A percentile compares a stretch with the other conserved stretches of the same genome.
Conservation (phyloP, 768 basidiomycete species). For the Russula virescens region DNA sequence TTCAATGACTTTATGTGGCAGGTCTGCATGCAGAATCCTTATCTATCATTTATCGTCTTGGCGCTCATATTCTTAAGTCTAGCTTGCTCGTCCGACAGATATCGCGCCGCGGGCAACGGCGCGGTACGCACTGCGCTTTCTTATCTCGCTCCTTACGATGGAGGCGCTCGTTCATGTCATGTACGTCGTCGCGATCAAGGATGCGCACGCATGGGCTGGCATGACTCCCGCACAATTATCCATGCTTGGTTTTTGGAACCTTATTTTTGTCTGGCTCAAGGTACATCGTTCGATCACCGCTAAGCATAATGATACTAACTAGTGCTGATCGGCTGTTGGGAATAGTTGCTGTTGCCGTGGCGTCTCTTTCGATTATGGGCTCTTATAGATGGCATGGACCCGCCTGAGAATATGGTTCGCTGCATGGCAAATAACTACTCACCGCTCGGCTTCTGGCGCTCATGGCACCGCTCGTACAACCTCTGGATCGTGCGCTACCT, state of each 20-base stretch:
- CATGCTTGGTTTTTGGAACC: slow-evolving; percentile 96
- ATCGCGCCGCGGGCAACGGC: slow-evolving; percentile 39
- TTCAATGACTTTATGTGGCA: slow-evolving; percentile 96
- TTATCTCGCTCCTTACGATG: slow-evolving; percentile 72
- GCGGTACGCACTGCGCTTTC: slow-evolving; percentile 66
- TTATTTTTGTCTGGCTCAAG: slow-evolving; percentile 95
- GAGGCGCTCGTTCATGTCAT: slow-evolving; percentile 89
- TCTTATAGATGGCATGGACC: slow-evolving; percentile 78
- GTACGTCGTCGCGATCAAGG: slow-evolving; percentile 97
- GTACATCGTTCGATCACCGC: slow-evolving; percentile 37
- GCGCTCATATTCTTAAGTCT: not conserved
- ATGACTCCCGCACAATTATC: slow-evolving; percentile 73
- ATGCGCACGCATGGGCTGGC: slow-evolving; percentile 74
- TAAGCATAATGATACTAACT: not conserved
- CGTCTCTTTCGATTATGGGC: slow-evolving; percentile 96
- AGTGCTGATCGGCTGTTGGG: not conserved
- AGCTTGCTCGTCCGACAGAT: slow-evolving; percentile 57
- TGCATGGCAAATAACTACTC: slow-evolving; percentile 99
- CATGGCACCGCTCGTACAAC: slow-evolving; percentile 96
- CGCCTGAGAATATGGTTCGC: slow-evolving; percentile 98
- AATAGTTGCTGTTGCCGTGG: slow-evolving; percentile 90
- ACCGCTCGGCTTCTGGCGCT: slow-evolving; percentile 86
- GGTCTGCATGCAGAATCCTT: slow-evolving; percentile 36
- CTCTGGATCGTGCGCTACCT: slow-evolving; percentile 92
- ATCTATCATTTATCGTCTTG: not conserved